phyloP scores from a whole-genome alignment of 2,329 filamentous ascomycete species.

The Colletotrichum magnum region DNA sequence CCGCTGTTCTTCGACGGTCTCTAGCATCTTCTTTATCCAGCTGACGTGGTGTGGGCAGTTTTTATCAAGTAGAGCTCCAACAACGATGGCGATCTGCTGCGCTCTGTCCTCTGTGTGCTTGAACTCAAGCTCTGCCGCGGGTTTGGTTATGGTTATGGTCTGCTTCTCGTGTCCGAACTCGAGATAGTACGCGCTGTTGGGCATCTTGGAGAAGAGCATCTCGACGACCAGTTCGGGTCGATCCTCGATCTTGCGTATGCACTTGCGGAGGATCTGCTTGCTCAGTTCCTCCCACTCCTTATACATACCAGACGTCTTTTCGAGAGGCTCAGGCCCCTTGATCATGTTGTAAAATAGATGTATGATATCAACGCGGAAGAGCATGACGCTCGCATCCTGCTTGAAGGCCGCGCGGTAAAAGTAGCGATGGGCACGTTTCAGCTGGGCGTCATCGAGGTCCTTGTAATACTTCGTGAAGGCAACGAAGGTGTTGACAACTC shows the following conservation, averaged over 20 bases:
- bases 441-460: slow-evolving; percentile 83
- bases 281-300: slow-evolving; percentile 94
- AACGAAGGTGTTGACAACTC: slow-evolving; percentile 90
- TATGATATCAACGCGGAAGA: slow-evolving; percentile 93
- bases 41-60: slow-evolving; percentile 81
- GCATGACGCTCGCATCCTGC: slow-evolving; percentile 88
- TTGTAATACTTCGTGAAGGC: slow-evolving; percentile 83
- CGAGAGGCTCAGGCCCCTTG: slow-evolving; percentile 85
- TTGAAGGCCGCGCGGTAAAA: slow-evolving; percentile 97
- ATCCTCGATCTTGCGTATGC: slow-evolving; percentile 87
- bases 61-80: slow-evolving; percentile 84
- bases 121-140: slow-evolving; percentile 88
- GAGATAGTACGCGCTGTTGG: slow-evolving; percentile 85
- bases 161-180: slow-evolving; percentile 93
- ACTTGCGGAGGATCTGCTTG: slow-evolving; percentile 85
- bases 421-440: slow-evolving; percentile 94
- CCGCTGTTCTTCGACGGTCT: slow-evolving; percentile 78
- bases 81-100: slow-evolving; percentile 83
- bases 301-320: slow-evolving; percentile 75
- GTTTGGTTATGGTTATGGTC: slow-evolving; percentile 72
- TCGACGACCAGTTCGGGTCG: slow-evolving; percentile 90
- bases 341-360: slow-evolving; percentile 91
- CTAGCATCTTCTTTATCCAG: slow-evolving; percentile 84
- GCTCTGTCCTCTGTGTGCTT: slow-evolving; percentile 77
- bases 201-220: slow-evolving; percentile 94